Base-by-base conservation (phyloP, 2,329 filamentous ascomycete species). In the Diaporthe australafricana region DNA sequence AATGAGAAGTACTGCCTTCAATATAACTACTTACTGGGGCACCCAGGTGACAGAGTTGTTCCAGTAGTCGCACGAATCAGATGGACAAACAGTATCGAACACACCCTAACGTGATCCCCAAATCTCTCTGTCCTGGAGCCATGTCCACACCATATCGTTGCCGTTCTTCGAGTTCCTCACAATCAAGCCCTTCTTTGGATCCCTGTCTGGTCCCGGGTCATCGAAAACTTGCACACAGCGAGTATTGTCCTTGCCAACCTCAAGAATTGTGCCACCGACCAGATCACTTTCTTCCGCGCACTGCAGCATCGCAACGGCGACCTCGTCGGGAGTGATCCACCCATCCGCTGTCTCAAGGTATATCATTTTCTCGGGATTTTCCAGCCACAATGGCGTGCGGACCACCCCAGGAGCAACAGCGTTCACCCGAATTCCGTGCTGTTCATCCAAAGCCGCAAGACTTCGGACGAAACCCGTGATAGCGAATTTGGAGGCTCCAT, bases 401-500 rank as follows among this genome's bases (percentile, higher is more conserved):
- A 87, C 82, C 1, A 85, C 65, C 0, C 83, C 85, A 0, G 85
- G 86, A 0, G 85, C 84, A 0, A 87, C 83, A 0, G 81, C 84
- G 57, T 78, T 83, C 42, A 87, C 83, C 0, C 83, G 76, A 22
- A 87, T 80, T 0, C 80, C 78, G 2, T 77, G 69, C 0, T 74
- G 63, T 1, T 72, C 67, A 27, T 86, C 81, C 5, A 87, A 74
- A 0, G 71, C 70, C 0, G 79, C 80, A 0, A 87, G 74, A n/a
- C 80, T 82, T 2, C 85, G 78, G 2, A 85, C 82, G 35, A 85
- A 84, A 0, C 82, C 83, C 0, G 77, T 77, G 17, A 85, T 77
- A 35, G 77, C 84, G 45, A 77, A 79, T 67, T 85, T 85, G 72
- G 80, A 78, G 0, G 83, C 83, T 1, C 77, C 77, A 68, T 85